Percentiles rank a stretch among this genome's conserved stretches.
phyloP scores from a whole-genome alignment of 768 basidiomycete genomes.

The Lentinula detonsa region DNA sequence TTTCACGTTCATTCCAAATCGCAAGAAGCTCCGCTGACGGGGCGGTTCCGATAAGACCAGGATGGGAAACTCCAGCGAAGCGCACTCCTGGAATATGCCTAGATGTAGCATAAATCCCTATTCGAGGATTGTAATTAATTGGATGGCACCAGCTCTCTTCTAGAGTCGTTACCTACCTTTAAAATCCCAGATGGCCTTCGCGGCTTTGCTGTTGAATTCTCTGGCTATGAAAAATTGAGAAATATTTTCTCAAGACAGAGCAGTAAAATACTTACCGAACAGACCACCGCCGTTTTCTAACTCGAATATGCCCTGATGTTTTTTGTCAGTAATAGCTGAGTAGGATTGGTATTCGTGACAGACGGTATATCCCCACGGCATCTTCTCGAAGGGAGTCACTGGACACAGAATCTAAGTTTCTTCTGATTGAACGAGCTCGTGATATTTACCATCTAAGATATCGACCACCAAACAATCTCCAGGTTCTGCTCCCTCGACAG shows the following conservation, averaged over 20 bases:
- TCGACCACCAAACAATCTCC: constrained; percentile 79
- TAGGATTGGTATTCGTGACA: constrained; percentile 21
- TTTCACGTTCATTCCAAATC: constrained; percentile 72
- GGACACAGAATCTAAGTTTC: background rate
- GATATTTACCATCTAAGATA: constrained; percentile 58
- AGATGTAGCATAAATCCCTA: constrained; percentile 66
- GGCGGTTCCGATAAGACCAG: constrained; percentile 72
- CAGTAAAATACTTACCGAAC: constrained; percentile 37
- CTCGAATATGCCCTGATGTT: constrained; percentile 61
- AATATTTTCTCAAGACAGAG: background rate
- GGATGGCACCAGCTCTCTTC: background rate
- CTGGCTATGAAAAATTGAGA: constrained; percentile 29
- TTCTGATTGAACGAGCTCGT: background rate
- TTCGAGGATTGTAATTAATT: background rate
- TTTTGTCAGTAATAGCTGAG: background rate
- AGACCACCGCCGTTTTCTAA: constrained; percentile 67
- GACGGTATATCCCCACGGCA: constrained; percentile 75
- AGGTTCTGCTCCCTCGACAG: constrained; percentile 70
- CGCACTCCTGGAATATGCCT: constrained; percentile 76
- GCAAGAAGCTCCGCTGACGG: constrained; percentile 68
- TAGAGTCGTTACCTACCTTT: constrained; percentile 34
- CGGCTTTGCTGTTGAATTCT: constrained; percentile 65
- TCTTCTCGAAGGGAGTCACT: constrained; percentile 65
- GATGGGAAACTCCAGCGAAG: constrained; percentile 74
- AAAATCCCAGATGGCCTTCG: constrained; percentile 81